Evolutionary conservation across 202 grass and related monocot genomes (phyloP).

Genomic region (Bolboschoenoplectus hybrid): DNA sequence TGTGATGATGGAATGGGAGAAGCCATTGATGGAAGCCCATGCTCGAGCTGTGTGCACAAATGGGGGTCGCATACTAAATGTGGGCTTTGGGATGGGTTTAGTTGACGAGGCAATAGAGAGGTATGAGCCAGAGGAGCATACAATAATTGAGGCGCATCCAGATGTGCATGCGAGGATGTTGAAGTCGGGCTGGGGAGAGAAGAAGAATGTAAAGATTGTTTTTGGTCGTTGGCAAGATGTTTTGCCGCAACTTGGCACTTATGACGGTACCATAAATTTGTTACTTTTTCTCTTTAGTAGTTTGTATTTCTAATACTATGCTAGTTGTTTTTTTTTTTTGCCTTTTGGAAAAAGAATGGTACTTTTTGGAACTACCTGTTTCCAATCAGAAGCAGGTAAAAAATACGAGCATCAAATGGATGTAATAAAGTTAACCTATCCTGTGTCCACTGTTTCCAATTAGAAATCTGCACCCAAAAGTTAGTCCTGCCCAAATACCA

Average conservation of each 20-base stretch:
- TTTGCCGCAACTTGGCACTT: constrained; percentile 69
- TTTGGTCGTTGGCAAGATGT: constrained; percentile 94
- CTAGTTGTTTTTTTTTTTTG: not conserved
- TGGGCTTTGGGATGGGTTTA: constrained; percentile 96
- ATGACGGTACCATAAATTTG: constrained; percentile 62
- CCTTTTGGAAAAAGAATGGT: not conserved
- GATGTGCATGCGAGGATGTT: constrained; percentile 84
- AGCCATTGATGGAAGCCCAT: constrained; percentile 94
- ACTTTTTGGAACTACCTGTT: not conserved
- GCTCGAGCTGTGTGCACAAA: constrained; percentile 69
- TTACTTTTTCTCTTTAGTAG: constrained; percentile 20
- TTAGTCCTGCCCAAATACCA: not conserved
- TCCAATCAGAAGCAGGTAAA: not conserved
- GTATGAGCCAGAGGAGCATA: constrained; percentile 79
- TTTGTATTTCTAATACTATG: not conserved
- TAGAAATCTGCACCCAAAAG: not conserved
- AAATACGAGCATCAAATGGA: not conserved
- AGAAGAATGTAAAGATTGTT: constrained; percentile 79
- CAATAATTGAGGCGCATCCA: constrained; percentile 87
- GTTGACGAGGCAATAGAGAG: constrained; percentile 87
- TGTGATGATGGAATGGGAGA: constrained; percentile 98
- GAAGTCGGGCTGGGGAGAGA: constrained; percentile 75
- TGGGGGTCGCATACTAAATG: constrained; percentile 69
- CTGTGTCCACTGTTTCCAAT: not conserved
- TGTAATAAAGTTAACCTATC: not conserved